phyloP scores from a whole-genome alignment of 208 protist genomes.

The Trypanosoma platydactyli region DNA sequence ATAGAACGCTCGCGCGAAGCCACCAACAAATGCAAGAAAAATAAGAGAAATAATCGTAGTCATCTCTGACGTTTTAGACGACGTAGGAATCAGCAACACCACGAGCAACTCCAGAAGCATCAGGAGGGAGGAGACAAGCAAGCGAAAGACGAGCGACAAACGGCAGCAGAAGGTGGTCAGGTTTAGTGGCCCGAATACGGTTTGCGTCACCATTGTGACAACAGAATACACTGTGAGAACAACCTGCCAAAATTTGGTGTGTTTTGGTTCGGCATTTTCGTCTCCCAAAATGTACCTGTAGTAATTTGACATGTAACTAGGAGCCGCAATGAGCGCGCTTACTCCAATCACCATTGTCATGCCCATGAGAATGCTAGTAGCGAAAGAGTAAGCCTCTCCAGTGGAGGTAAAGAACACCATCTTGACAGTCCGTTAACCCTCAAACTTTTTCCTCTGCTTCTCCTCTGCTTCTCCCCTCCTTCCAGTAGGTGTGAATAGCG shows the following conservation, averaged over 20 bases:
- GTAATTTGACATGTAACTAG: slow-evolving; percentile 85
- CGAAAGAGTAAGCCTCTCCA: slow-evolving; percentile 32
- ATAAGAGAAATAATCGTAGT: slow-evolving; percentile 72
- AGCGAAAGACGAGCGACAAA: slow-evolving; percentile 66
- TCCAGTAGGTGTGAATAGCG: too few species aligned
- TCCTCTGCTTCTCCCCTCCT: too few species aligned
- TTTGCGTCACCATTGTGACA: slow-evolving; percentile 73
- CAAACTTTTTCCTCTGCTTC: too few species aligned
- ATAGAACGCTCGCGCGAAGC: slow-evolving; percentile 72
- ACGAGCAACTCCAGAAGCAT: slow-evolving; percentile 67
- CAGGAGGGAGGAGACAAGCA: slow-evolving; percentile 44
- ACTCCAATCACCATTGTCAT: slow-evolving; percentile 88
- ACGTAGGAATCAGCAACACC: slow-evolving; percentile 16
- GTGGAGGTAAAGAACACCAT: not conserved
- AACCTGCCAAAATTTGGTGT: slow-evolving; percentile 61
- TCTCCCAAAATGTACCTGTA: slow-evolving; percentile 67
- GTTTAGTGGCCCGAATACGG: slow-evolving; percentile 67
- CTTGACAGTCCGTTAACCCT: not conserved
- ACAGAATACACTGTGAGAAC: slow-evolving; percentile 82
- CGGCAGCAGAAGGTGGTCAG: slow-evolving; percentile 72
- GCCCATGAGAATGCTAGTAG: slow-evolving; percentile 77
- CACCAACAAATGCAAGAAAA: slow-evolving; percentile 61
- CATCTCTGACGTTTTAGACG: slow-evolving; percentile 31
- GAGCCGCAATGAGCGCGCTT: slow-evolving; percentile 85
- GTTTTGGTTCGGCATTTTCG: slow-evolving; percentile 31